Conservation (phyloP, 75 land plant genomes). For the Isoetes taiwanensis region DNA sequence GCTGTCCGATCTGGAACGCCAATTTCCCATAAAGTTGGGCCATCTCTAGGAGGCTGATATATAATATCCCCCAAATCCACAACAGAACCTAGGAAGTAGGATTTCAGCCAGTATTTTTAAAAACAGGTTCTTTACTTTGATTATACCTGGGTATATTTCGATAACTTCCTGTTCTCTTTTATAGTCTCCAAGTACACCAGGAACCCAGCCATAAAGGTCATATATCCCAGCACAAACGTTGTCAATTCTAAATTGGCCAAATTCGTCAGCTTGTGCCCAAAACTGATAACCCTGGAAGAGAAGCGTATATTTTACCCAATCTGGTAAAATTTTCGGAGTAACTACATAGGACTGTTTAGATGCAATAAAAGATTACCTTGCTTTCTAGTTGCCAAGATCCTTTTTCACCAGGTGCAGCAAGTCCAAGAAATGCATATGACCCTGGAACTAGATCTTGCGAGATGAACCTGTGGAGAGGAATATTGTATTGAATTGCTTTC, state of each 20-base stretch:
- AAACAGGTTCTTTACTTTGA: background rate
- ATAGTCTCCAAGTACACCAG: constrained; percentile 53
- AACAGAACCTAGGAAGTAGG: constrained; percentile 15
- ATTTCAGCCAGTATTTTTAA: background rate
- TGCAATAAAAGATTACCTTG: constrained; percentile 32
- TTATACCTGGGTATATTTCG: constrained; percentile 13
- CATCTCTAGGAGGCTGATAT: constrained; percentile 32
- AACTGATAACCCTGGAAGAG: constrained; percentile 45
- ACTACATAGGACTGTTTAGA: background rate
- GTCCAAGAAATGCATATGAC: constrained; percentile 32
- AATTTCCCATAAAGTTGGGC: constrained; percentile 47
- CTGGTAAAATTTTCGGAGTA: background rate
- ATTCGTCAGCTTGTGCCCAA: constrained; percentile 40
- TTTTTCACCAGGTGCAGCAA: constrained; percentile 46
- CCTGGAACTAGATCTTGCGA: constrained; percentile 14
- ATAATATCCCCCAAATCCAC: constrained; percentile 21
- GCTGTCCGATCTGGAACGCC: constrained; percentile 38
- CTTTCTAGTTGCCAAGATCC: constrained; percentile 56
- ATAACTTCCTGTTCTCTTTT: constrained; percentile 9
- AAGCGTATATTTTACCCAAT: background rate
- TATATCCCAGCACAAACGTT: constrained; percentile 34
- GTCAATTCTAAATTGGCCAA: constrained; percentile 30
- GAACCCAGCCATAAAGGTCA: constrained; percentile 47
- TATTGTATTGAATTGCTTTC: background rate
- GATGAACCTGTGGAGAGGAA: constrained; percentile 11